phyloP scores from a whole-genome alignment of 2,329 filamentous ascomycete genomes.

The Fusarium zealandicum region DNA sequence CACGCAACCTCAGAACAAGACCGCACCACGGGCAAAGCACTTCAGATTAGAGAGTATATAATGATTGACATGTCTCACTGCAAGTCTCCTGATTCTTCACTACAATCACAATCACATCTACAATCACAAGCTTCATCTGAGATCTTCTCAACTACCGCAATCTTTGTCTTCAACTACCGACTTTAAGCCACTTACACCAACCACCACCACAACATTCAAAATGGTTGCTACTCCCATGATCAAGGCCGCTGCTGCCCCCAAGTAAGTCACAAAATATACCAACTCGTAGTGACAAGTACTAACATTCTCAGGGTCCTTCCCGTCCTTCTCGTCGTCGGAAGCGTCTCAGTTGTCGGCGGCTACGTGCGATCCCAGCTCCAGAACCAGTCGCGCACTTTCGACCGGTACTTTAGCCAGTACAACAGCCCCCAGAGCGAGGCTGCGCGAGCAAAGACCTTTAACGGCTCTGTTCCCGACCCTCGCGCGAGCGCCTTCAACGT shows the following conservation, averaged over 20 bases:
- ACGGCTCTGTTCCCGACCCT: constrained; percentile 35
- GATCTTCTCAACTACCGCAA: constrained; percentile 19
- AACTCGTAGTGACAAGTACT: neutral
- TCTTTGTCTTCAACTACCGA: constrained; percentile 7
- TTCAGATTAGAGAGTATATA: constrained; percentile 23
- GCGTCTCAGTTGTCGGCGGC: constrained; percentile 27
- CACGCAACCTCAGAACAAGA: constrained; percentile 20
- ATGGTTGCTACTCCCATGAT: constrained; percentile 35
- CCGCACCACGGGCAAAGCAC: constrained; percentile 13
- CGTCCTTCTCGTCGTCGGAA: constrained; percentile 35
- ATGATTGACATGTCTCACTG: neutral
- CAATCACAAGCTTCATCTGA: constrained; percentile 17
- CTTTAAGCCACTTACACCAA: constrained; percentile 13
- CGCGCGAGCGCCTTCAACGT: constrained; percentile 39
- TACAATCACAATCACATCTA: constrained; percentile 13
- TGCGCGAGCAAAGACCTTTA: constrained; percentile 30
- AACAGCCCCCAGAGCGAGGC: constrained; percentile 36
- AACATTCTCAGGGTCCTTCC: constrained; percentile 30
- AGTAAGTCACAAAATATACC: constrained; percentile 12
- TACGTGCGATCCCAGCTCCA: constrained; percentile 32
- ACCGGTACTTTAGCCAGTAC: constrained; percentile 37
- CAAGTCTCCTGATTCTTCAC: constrained; percentile 6
- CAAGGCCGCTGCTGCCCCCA: constrained; percentile 27
- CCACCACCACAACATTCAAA: constrained; percentile 16
- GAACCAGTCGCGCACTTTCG: constrained; percentile 32